Evolutionary conservation across 2,329 filamentous ascomycete genomes (phyloP), one percentile per base, ranked within the genome.

Genomic region (Colletotrichum godetiae): DNA sequence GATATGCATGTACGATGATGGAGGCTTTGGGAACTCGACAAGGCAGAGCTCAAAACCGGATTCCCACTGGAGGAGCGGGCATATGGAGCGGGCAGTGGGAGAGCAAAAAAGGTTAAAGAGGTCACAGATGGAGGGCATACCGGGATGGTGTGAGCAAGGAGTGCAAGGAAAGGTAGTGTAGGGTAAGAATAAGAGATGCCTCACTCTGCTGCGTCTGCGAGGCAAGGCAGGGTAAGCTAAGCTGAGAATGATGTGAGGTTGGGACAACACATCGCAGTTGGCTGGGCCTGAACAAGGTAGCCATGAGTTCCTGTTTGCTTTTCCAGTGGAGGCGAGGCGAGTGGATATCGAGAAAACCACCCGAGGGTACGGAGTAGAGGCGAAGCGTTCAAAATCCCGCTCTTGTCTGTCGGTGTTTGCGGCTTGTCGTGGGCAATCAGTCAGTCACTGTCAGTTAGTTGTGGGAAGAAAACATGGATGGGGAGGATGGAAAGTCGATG

Each of bases 31-130:
- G 63, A 67, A 24, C n/a, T 46, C 62, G 19, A 31, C 42, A 22
- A 37, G 42, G 58, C 55, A 67, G 46, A 33, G 46, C 42, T 33
- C 68, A 61, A 67, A 71, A 67, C 68, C 67, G 64, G 68, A 67
- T 71, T 61, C 31, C 33, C 33, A 27, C 62, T 52, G 46, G 31
- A 33, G 31, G 8, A 33, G 31, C 37, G 13, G 37, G 37, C 37
- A 19, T 42, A 19, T 42, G 13, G 13, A 42, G 56, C 65, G 12
- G 55, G 31, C 57, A 49, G 33, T 57, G 33, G 55, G 24, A 31
- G 64, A 57, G 15, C 35, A 24, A 33, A 61, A 61, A 24, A 61
- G 8, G 35, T n/a, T 12, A 27, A 22, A 46, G 35, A 61, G 13
- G 58, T 8, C 3, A 29, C 22, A 46, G 22, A 27, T 27, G 29